Evolutionary conservation across 2,329 filamentous ascomycete genomes (phyloP).

Genomic region (Monilinia fructigena): DNA sequence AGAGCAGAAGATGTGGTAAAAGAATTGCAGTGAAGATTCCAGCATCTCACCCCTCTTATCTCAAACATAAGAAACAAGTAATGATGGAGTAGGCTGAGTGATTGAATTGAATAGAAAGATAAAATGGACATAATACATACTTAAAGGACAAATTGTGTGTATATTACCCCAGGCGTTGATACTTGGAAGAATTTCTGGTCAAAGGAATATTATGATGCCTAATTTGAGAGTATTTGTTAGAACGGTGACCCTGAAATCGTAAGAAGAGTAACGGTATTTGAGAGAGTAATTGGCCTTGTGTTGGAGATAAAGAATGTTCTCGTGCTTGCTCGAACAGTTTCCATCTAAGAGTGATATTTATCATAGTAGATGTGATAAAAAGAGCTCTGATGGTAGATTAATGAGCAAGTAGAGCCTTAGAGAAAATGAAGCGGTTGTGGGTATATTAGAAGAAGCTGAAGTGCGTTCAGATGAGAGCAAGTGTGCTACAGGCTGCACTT

Average conservation of each 20-base stretch:
- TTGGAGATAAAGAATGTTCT: not conserved
- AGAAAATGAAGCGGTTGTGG: not conserved
- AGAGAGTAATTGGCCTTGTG: not conserved
- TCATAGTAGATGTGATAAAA: not conserved
- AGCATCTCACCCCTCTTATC: not conserved
- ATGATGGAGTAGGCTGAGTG: not conserved
- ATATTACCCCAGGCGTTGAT: not conserved
- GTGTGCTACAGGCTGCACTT: not conserved
- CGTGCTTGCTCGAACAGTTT: not conserved
- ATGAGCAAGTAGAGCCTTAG: not conserved
- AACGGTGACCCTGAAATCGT: accelerated
- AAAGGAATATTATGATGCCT: not conserved
- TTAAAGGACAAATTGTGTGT: not conserved
- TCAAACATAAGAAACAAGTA: not conserved
- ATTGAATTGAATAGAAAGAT: not conserved
- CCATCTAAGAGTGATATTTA: no score
- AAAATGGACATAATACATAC: not conserved
- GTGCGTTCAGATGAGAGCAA: not conserved
- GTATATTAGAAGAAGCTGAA: not conserved
- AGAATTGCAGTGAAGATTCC: not conserved
- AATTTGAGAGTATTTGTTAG: not conserved
- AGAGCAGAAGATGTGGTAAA: not conserved
- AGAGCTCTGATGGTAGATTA: not conserved
- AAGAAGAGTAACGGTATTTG: not conserved
- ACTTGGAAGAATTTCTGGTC: not conserved